Evolutionary conservation across 495 filamentous ascomycete species (phyloP), one percentile per base, ranked within the genome.

Genomic region (Geoglossum glabrum): DNA sequence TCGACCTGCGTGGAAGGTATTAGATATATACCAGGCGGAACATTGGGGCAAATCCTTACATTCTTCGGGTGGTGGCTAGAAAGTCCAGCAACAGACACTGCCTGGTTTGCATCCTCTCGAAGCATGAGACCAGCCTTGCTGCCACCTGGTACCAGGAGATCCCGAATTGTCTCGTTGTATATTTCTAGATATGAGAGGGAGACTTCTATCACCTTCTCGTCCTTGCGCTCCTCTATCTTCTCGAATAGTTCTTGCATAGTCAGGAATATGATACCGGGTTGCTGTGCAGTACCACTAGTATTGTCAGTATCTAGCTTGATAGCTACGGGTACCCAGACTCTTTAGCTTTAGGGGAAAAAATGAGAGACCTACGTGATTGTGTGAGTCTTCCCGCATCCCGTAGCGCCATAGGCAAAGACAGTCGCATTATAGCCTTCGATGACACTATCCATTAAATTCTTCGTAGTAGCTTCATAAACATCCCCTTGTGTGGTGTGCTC

Each of bases 241-340:
- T 97, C 90, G 64, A 95, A 99, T 1, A 99, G 74, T 67, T 99
- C 92, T 67, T 96, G 90, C 87, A 96, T 97, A 0, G 92, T 97
- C 56, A 99, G 70, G 70, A 97, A 99, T 66, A 99, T 99, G 58
- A 99, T 96, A 46, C 92, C 92, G 3, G 92, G 92, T 67, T 92
- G 84, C 67, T 95, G 87, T 0, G 86, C 73, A 0, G 90, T 97
- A 55, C 92, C 90, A 23, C 68, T 70, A n/a, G 86, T 30, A 25
- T 28, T 6, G 60, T 67, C 54, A 65, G 61, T 58, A 27, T 49
- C 34, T 15, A 1, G 17, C 19, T 28, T 25, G 56, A 15, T 21
- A 7, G 34, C 0, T 9, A 27, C 13, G 25, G 5, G 23, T 5
- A n/a, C n/a, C n/a, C n/a, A n/a, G n/a, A n/a, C 25, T 54, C 33